Evolutionary conservation across 139 green algal genomes (phyloP), one percentile per base, ranked within the genome.

Genomic region (Chlorella vulgaris): DNA sequence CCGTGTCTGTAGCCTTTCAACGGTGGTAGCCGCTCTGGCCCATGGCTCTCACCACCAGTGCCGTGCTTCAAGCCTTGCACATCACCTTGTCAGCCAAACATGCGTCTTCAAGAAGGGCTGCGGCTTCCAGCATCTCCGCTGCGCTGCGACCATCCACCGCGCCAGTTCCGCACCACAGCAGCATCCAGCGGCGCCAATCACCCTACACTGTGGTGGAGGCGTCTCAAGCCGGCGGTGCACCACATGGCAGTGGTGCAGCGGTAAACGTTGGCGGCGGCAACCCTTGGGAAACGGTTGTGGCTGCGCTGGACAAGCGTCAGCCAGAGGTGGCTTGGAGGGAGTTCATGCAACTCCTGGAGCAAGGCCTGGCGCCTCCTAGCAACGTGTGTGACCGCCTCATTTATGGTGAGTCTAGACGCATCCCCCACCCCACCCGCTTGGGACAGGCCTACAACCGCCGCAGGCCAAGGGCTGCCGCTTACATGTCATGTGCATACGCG

Each of bases 351-450:
- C 35, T 77, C 39, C 21, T 47, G 29, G 50, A 75, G 58, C 66
- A 65, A 29, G 78, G 78, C 26, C 42, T 35, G 1, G 42, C 69
- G 65, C 78, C 78, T 3, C 42, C 66, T 13, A 24, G 5, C 18
- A 19, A 42, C 15, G 4, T 74, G 29, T 81, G 76, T 10, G 76
- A 81, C 29, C 40, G 62, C 10, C 42, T 81, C 28, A 81, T 81
- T 61, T 55, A 29, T n/a, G 47, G 76, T 81, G 42, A 81, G 76
- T 40, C 18, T 13, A 7, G 5, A 10, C 58, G 7, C 58, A 21
- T 31, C 58, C n/a, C 7, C 24, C 58, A 33, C 7, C 21, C 58
- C 10, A 13, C 21, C 58, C 47, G 47, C 47, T 58, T 58, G 47
- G 47, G 47, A 58, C 47, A 58, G 47, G 47, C n/a, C n/a, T n/a